These are phyloP conservation scores for Solanum corneliomulleri DNA, from an alignment of 257 asterid species.

Conservation along the genomic window DNA sequence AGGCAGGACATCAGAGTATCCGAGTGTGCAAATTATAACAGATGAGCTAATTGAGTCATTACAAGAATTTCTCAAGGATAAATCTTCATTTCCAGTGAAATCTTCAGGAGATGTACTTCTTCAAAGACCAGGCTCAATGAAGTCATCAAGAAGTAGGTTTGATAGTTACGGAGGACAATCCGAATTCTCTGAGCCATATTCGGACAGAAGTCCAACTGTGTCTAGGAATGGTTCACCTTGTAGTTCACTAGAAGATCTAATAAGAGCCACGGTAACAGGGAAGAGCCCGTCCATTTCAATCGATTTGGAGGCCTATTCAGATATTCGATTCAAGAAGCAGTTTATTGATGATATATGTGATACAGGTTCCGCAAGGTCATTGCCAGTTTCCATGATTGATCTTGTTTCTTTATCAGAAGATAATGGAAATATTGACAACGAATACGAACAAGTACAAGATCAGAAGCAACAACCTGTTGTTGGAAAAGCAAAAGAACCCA, in stretches of 20 bases:
- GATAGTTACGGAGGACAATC: constrained; percentile 35
- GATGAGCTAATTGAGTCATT: constrained; percentile 62
- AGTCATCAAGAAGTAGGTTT: constrained; percentile 1
- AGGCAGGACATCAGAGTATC: constrained; percentile 63
- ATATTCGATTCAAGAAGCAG: constrained; percentile 10
- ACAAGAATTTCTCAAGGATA: constrained; percentile 67
- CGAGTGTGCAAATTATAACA: constrained; percentile 44
- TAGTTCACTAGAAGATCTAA: constrained; percentile 60
- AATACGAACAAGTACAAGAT: neutral
- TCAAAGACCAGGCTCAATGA: constrained; percentile 5
- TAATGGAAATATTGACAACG: neutral
- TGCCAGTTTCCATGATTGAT: constrained; percentile 47
- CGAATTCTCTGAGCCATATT: constrained; percentile 30
- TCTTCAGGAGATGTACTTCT: neutral
- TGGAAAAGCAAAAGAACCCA: neutral
- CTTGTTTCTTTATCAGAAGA: constrained; percentile 33
- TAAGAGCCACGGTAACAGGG: constrained; percentile 44
- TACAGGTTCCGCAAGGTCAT: constrained; percentile 45
- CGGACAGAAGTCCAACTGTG: constrained; percentile 2
- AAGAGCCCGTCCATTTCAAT: constrained; percentile 53
- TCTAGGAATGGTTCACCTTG: constrained; percentile 41
- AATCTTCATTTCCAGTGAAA: constrained; percentile 47
- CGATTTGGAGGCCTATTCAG: constrained; percentile 53
- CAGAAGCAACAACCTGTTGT: neutral
- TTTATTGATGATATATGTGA: constrained; percentile 20